Conservation (phyloP, 2,329 filamentous ascomycete genomes). For the Basipetospora chlamydospora region DNA sequence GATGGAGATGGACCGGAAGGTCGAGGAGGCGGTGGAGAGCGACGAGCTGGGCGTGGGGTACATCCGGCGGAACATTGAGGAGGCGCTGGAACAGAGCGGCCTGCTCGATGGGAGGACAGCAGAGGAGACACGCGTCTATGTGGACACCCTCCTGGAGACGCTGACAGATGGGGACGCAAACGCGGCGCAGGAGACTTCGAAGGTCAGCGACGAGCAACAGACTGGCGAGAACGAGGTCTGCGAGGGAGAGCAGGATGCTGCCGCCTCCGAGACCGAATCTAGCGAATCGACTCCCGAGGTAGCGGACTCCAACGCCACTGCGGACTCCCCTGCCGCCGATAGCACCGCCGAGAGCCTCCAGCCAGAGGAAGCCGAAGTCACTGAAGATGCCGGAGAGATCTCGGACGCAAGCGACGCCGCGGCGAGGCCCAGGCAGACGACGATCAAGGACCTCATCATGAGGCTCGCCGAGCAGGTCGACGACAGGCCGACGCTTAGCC, state of each 20-base stretch:
- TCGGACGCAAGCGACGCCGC: neutral
- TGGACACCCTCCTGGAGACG: constrained; percentile 35
- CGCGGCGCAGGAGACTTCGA: neutral
- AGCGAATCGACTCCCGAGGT: neutral
- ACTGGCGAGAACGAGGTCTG: constrained; percentile 9
- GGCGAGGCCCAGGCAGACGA: neutral
- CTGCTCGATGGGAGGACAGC: constrained; percentile 30
- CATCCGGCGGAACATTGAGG: constrained; percentile 38
- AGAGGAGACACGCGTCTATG: constrained; percentile 30
- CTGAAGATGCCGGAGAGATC: constrained; percentile 6
- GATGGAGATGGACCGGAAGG: constrained; percentile 38
- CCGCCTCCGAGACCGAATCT: neutral
- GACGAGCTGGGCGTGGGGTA: constrained; percentile 37
- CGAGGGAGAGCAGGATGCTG: neutral
- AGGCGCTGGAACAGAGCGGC: constrained; percentile 39
- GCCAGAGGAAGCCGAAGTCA: neutral
- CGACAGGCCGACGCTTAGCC: constrained; percentile 11
- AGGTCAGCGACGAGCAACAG: neutral
- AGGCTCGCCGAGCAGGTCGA: constrained; percentile 33
- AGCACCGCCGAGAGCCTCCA: too few relatives aligned
- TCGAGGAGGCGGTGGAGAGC: constrained; percentile 42
- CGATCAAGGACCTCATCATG: constrained; percentile 35
- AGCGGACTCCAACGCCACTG: too few relatives aligned
- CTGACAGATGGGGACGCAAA: constrained; percentile 15
- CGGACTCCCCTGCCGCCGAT: neutral